These are phyloP conservation scores for Silene vulgaris DNA, from an alignment of 179 eudicot species.

Conservation along the genomic window DNA sequence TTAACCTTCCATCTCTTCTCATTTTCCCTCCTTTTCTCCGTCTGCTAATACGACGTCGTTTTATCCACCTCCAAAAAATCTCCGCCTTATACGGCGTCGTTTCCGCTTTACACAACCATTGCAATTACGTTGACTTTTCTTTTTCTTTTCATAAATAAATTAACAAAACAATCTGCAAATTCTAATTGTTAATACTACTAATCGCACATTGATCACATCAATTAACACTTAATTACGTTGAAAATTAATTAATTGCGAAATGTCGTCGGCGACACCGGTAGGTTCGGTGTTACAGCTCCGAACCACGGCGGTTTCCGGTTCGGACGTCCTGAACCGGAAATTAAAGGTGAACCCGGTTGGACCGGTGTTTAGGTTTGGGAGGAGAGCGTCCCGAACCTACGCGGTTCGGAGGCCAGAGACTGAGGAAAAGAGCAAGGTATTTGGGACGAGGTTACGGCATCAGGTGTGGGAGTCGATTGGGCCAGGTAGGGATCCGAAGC, in stretches of 20 bases:
- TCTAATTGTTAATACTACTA: not conserved
- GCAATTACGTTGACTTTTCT: not conserved
- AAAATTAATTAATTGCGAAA: not conserved
- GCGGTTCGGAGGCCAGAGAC: slow-evolving; percentile 33
- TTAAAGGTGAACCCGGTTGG: slow-evolving; percentile 15
- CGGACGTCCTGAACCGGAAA: not conserved
- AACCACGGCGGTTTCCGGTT: slow-evolving; percentile 14
- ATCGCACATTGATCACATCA: not conserved
- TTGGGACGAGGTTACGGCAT: slow-evolving; percentile 23
- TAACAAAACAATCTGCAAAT: not conserved
- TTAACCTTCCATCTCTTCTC: slow-evolving; percentile 8
- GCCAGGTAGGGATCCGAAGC: slow-evolving; percentile 37
- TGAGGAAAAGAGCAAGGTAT: slow-evolving; percentile 27
- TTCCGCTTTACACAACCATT: not conserved
- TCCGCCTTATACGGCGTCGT: not conserved
- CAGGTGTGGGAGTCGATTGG: slow-evolving; percentile 20
- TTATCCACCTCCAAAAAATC: not conserved
- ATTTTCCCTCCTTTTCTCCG: slow-evolving; percentile 2
- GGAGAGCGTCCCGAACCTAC: slow-evolving; percentile 33
- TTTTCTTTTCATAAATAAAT: not conserved
- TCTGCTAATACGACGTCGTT: not conserved
- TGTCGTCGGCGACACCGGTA: slow-evolving; percentile 33
- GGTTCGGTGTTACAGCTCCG: slow-evolving; percentile 37
- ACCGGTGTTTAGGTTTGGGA: slow-evolving; percentile 36
- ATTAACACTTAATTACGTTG: no score